A percentile compares a stretch with the other conserved stretches of the same genome.
Conservation (phyloP, 306 rosid species). For the Prunus dulcis region DNA sequence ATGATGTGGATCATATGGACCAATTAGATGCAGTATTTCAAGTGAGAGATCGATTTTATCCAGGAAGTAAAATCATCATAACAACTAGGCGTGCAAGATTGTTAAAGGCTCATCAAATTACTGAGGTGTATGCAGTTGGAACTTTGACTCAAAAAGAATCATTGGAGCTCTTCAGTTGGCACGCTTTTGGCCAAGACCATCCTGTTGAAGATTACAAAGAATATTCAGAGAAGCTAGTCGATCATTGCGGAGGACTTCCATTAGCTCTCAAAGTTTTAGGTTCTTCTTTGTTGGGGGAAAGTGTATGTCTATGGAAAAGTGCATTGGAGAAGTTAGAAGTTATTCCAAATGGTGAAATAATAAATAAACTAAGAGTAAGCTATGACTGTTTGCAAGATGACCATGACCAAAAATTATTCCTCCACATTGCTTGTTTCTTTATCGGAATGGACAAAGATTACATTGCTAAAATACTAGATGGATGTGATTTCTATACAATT, state of each 20-base stretch:
- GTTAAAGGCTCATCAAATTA: neutral
- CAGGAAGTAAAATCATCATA: neutral
- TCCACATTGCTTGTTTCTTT: neutral
- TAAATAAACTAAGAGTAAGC: neutral
- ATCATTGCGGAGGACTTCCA: neutral
- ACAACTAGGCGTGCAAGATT: conserved; percentile 2
- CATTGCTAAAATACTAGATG: neutral
- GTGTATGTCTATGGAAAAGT: neutral
- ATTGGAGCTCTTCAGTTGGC: neutral
- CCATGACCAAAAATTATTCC: neutral
- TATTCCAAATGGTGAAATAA: neutral
- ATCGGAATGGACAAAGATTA: neutral
- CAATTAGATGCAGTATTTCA: neutral
- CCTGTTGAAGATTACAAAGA: neutral
- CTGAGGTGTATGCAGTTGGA: neutral
- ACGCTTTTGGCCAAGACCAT: neutral
- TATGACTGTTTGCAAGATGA: conserved; percentile 5
- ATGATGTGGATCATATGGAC: neutral
- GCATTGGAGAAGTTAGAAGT: neutral
- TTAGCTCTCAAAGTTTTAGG: neutral
- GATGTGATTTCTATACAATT: neutral
- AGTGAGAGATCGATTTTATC: neutral
- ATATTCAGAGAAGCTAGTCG: neutral
- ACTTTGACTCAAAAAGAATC: neutral
- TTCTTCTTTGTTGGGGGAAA: neutral